Base-by-base conservation (phyloP, 2,329 filamentous ascomycete species). In the Ophiostoma sp. region DNA sequence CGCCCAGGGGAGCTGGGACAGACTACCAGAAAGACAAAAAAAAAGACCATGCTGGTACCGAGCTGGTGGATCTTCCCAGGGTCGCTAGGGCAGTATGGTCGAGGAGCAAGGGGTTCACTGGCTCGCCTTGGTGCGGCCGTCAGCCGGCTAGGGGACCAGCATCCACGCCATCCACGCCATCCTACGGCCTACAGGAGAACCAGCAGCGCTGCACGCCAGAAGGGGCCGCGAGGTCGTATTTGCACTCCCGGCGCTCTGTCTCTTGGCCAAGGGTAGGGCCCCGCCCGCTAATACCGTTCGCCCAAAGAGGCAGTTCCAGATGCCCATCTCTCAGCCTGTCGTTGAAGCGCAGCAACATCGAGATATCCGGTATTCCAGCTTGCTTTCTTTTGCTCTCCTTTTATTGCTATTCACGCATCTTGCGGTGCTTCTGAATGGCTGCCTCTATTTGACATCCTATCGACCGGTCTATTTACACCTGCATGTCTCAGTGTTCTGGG, bases 381-480 rank as follows among this genome's bases (percentile, higher is more conserved):
- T 58, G 12, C 55, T 60, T 58, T 58, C 52, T 52, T 52, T 55
- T 55, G 8, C 18, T 55, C 18, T 55, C 18, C n/a, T 55, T 27
- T 55, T 27, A 27, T 27, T 27, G 8, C 49, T 55, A 8, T 55
- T 27, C n/a, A 55, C 5, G 49, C 18, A 14, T 5, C 16, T 3
- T 47, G 45, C 12, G 8, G 49, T 55, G 49, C 4, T 27, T 16
- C 47, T 38, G 14, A 40, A 4, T 45, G 58, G 41, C 52, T 47
- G 38, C 18, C 58, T 45, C 36, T 49, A 38, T 52, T 40, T 65
- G 55, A 60, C 27, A 60, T 38, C 27, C 55, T 40, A 60, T 60
- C 12, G 55, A 60, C 52, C 52, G 52, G 55, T 60, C 55, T 65
- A 36, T 67, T 63, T 63, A 12, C 18, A 27, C 49, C 38, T 60